Conservation (phyloP, 2,329 filamentous ascomycete species). For the Fusarium sp. region DNA sequence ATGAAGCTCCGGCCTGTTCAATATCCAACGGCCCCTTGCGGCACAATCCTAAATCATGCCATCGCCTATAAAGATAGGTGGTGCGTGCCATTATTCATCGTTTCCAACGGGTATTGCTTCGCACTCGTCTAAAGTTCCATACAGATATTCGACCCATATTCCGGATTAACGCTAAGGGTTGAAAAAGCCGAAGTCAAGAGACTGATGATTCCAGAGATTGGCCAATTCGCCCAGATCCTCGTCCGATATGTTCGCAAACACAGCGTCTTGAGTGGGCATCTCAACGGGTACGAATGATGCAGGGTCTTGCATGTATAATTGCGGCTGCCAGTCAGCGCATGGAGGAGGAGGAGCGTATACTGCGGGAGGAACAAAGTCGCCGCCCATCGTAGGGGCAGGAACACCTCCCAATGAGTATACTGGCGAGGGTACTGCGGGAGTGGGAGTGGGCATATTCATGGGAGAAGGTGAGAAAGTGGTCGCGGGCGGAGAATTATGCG, state of each 20-base stretch:
- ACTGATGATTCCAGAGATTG: slow-evolving; percentile 53
- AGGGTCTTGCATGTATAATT: slow-evolving; percentile 21
- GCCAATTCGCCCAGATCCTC: slow-evolving; percentile 53
- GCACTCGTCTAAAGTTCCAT: neutral
- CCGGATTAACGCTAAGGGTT: slow-evolving; percentile 3
- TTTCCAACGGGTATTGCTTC: neutral
- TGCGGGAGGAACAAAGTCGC: slow-evolving; percentile 4
- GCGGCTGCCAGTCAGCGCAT: slow-evolving; percentile 35
- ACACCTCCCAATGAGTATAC: slow-evolving; percentile 19
- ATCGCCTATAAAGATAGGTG: neutral
- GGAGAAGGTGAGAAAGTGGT: slow-evolving; percentile 12
- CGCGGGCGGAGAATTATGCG: slow-evolving; percentile 19
- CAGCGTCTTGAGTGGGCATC: slow-evolving; percentile 26
- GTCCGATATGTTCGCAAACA: slow-evolving; percentile 51
- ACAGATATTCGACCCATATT: neutral
- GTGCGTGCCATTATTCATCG: neutral
- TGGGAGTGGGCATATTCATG: neutral
- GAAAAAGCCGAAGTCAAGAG: slow-evolving; percentile 52
- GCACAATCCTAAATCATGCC: neutral
- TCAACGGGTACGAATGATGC: slow-evolving; percentile 12
- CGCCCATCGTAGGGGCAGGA: neutral
- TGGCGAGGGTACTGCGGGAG: slow-evolving; percentile 17
- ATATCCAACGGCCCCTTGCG: too few relatives aligned
- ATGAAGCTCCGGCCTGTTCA: neutral
- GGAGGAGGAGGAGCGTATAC: slow-evolving; percentile 16